These are phyloP conservation scores for Penicillium steckii DNA, from an alignment of 495 filamentous ascomycete genomes.

Conservation along the genomic window DNA sequence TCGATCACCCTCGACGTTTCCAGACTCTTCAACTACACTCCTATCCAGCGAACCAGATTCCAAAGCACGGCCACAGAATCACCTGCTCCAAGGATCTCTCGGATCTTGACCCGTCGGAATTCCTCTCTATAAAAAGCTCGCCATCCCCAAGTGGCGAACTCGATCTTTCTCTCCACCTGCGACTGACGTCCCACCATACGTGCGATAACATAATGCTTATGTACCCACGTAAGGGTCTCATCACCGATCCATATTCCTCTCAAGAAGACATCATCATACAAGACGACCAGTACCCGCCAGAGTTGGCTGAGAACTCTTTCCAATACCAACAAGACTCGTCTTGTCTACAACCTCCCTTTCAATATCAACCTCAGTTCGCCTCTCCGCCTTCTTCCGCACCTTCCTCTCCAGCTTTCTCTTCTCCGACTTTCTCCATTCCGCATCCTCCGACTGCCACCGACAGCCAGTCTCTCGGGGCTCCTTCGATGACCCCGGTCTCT, in stretches of 20 bases:
- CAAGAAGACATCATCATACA: slow-evolving; percentile 43
- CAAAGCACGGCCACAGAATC: slow-evolving; percentile 16
- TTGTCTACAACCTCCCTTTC: slow-evolving; percentile 38
- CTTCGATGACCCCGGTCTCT: slow-evolving; percentile 47
- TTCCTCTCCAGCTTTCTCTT: slow-evolving; percentile 42
- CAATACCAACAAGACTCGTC: slow-evolving; percentile 29
- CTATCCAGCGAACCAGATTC: slow-evolving; percentile 11
- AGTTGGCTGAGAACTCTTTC: slow-evolving; percentile 31
- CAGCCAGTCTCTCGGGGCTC: slow-evolving; percentile 40
- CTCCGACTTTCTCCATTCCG: slow-evolving; percentile 39
- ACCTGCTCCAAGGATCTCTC: slow-evolving; percentile 21
- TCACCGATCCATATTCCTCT: slow-evolving; percentile 43
- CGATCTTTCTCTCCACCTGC: slow-evolving; percentile 14
- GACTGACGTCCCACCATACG: slow-evolving; percentile 35
- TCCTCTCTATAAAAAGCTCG: slow-evolving; percentile 31
- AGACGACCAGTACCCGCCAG: slow-evolving; percentile 43
- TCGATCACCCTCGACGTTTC: slow-evolving; percentile 33
- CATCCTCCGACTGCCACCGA: slow-evolving; percentile 36
- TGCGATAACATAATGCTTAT: slow-evolving; percentile 46
- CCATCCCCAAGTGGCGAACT: slow-evolving; percentile 36
- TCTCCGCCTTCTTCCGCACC: slow-evolving; percentile 43
- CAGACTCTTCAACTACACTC: slow-evolving; percentile 38
- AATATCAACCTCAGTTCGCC: slow-evolving; percentile 37
- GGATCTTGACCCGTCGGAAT: slow-evolving; percentile 33
- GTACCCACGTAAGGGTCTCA: slow-evolving; percentile 51